A percentile compares a stretch with the other conserved stretches of the same genome.
Conservation (phyloP, 164 flowering plant genomes). For the Aristolochia fimbriata region DNA sequence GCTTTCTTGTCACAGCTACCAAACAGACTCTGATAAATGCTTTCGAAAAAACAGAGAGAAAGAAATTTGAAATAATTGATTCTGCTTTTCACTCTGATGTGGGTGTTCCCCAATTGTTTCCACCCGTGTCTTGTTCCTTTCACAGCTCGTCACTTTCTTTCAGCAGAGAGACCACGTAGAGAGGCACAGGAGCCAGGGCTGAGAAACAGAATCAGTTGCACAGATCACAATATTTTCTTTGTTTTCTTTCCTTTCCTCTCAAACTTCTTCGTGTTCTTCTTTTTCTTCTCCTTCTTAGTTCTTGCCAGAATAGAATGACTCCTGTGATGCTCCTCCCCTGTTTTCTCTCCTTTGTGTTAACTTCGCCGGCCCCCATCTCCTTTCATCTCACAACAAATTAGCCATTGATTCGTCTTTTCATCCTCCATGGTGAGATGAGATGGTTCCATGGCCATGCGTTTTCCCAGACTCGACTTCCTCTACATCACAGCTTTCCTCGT, state of each 20-base stretch:
- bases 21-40: background rate
- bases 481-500: slow-evolving; percentile 6
- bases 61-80: background rate
- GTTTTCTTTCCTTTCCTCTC: no score
- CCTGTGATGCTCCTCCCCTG: no score
- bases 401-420: background rate
- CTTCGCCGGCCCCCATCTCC: background rate
- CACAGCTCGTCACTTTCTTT: slow-evolving; percentile 10
- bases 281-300: background rate
- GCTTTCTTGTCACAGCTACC: slow-evolving; percentile 2
- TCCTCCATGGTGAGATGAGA: slow-evolving; percentile 10
- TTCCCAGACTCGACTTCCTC: slow-evolving; percentile 10
- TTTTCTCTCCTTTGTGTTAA: background rate
- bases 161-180: background rate
- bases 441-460: slow-evolving; percentile 14
- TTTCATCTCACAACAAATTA: background rate
- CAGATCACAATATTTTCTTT: background rate
- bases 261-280: background rate
- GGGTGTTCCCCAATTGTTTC: slow-evolving; percentile 5
- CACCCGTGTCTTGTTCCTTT: slow-evolving; percentile 16
- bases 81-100: slow-evolving; percentile 3
- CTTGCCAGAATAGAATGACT: no score
- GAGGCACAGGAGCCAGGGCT: background rate
- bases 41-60: no score
- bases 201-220: background rate